Evolutionary conservation across 768 basidiomycete genomes (phyloP).

Genomic region (Strobilomyces confusus): DNA sequence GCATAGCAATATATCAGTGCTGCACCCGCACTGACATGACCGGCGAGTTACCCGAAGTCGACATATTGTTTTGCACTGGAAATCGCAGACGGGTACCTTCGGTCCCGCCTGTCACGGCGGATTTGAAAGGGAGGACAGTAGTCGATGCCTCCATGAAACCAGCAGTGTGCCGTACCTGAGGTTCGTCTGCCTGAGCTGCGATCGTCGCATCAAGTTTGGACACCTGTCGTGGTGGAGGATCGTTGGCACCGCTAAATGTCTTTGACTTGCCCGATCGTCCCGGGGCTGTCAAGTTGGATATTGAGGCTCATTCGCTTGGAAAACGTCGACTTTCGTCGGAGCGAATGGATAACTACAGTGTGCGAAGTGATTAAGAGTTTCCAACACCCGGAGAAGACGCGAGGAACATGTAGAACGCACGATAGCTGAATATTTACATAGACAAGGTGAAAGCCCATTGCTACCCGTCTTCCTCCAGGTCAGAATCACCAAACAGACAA

Average conservation of each 20-base stretch:
- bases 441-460: not conserved
- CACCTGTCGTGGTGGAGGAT: too few relatives aligned
- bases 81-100: not conserved
- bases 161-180: not conserved
- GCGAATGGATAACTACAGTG: not conserved
- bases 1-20: too few relatives aligned
- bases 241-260: too few relatives aligned
- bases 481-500: slow-evolving; percentile 30
- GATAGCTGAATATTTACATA: not conserved
- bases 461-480: slow-evolving; percentile 27
- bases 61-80: too few relatives aligned
- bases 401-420: not conserved
- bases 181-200: too few relatives aligned
- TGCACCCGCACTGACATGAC: too few relatives aligned
- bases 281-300: not conserved
- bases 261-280: too few relatives aligned
- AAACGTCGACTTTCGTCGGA: too few relatives aligned
- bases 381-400: not conserved
- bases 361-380: not conserved
- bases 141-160: not conserved
- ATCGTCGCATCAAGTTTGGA: too few relatives aligned
- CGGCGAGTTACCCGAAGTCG: too few relatives aligned
- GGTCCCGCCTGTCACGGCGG: not conserved
- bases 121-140: not conserved
- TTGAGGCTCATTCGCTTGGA: too few relatives aligned